phyloP scores from a whole-genome alignment of 257 asterid genomes.

The Leptodermis oblonga region DNA sequence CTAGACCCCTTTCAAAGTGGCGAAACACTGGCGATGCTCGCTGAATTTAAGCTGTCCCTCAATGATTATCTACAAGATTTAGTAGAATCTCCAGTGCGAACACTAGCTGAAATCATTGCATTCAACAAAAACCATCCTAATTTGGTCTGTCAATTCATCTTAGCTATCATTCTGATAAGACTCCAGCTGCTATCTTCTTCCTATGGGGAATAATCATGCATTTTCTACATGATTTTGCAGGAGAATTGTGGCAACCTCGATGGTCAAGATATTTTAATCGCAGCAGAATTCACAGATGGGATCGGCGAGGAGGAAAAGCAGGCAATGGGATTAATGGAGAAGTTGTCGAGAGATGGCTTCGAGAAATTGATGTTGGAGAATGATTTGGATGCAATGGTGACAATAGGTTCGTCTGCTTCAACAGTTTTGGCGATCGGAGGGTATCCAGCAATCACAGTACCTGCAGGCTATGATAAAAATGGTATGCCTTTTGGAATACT shows the following conservation, averaged over 20 bases:
- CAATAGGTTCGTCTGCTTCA: constrained; percentile 35
- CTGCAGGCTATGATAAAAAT: constrained; percentile 51
- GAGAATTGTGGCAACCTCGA: constrained; percentile 8
- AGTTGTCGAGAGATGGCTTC: constrained; percentile 41
- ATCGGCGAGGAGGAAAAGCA: constrained; percentile 37
- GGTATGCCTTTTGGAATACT: constrained; percentile 65
- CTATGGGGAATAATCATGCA: background rate
- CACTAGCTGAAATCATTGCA: constrained; percentile 50
- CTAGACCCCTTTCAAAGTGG: constrained; percentile 45
- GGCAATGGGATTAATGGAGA: constrained; percentile 42
- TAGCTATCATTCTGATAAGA: background rate
- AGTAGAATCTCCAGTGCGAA: constrained; percentile 39
- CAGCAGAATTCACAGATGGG: constrained; percentile 51
- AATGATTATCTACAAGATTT: constrained; percentile 41
- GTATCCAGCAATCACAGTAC: constrained; percentile 56
- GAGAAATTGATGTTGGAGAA: constrained; percentile 52
- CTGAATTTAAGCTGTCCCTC: constrained; percentile 53
- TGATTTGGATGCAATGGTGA: constrained; percentile 50
- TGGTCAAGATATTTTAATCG: constrained; percentile 47
- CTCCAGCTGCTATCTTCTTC: background rate
- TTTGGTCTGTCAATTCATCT: constrained; percentile 33
- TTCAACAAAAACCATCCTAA: constrained; percentile 51
- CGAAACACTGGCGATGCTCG: constrained; percentile 38
- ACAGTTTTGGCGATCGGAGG: constrained; percentile 61
- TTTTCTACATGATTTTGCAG: background rate